Conservation (phyloP, 495 filamentous ascomycete genomes). For the Aspergillus heteromorphus region DNA sequence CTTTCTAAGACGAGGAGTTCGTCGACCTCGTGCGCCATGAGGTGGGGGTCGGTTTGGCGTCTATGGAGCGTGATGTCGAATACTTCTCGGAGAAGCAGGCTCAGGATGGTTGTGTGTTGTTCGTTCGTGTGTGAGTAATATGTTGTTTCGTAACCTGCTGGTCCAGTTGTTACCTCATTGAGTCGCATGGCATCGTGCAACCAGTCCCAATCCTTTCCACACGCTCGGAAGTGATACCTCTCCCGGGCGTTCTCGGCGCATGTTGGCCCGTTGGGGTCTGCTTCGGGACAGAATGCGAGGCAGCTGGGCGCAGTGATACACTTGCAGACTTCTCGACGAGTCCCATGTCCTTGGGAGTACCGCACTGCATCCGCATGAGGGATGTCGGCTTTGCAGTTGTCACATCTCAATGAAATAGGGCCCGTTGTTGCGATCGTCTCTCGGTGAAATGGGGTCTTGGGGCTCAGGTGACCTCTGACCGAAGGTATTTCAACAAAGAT, state of each 20-base stretch:
- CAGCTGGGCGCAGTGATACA: background rate
- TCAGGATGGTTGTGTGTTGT: conserved; percentile 23
- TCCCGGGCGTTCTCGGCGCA: conserved; percentile 22
- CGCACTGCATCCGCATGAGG: too few species aligned
- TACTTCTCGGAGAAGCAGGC: conserved; percentile 29
- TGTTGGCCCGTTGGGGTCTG: background rate
- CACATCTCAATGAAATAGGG: conserved; percentile 13
- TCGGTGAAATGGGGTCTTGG: too few species aligned
- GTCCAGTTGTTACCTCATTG: background rate
- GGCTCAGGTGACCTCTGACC: conserved; percentile 27
- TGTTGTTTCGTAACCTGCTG: conserved; percentile 4
- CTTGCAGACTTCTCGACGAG: background rate
- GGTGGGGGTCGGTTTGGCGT: conserved; percentile 17
- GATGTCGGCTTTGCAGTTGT: conserved; percentile 17
- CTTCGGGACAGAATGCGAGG: conserved; percentile 11
- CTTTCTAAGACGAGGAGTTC: conserved; percentile 25
- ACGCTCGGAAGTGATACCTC: conserved; percentile 24
- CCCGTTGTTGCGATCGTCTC: too few species aligned
- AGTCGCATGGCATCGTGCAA: conserved; percentile 28
- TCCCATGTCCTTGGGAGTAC: too few species aligned
- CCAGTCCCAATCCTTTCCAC: conserved; percentile 32
- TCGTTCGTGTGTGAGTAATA: conserved; percentile 25
- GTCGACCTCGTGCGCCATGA: conserved; percentile 30
- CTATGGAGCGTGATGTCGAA: conserved; percentile 31
- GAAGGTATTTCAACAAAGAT: conserved; percentile 26